Base-by-base conservation (phyloP, 1,139 yeast species). In the Hyphopichia burtonii region DNA sequence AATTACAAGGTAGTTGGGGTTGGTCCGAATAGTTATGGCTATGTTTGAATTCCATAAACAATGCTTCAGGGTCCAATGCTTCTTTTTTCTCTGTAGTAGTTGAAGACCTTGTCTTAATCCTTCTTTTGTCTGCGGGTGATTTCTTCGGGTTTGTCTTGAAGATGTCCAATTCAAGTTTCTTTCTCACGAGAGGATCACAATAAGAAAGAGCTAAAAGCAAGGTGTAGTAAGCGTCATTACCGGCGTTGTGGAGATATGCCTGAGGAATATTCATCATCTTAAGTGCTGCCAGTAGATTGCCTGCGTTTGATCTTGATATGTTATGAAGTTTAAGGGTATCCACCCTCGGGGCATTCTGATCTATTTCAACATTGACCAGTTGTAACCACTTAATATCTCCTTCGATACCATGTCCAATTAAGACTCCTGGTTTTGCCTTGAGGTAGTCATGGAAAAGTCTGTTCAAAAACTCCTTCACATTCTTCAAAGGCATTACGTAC, bases 171-270 rank as follows among this genome's bases (percentile, higher is more conserved):
- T 46, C 36, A 27, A 47, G 47, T 5, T 40, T 28, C 9, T 31
- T 41, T 38, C 68, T 46, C 0, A 52, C 47, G 2, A 45, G 44
- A 0, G 86, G 85, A 56, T 84, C 89, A 40, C 82, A 68, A 45
- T 82, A 60, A 32, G 74, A 68, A 55, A 84, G 52, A 14, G 80
- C 76, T 17, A 82, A 70, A 19, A 79, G 46, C 41, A 87, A 59
- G 0, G 95, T 86, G 53, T 76, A 85, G 54, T 83, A 83, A 1
- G 95, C 83, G 58, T 88, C 96, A 55, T 88, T 88, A 7, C 85
- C 93, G 1, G 91, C 96, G 59, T 88, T 88, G 58, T 87, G 96
- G 37, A 86, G 65, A 47, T 71, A 76, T 0, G 85, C 77, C 56
- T 82, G 82, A 0, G 93, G 90, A 8, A 88, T 73, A 20, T 69